phyloP scores from a whole-genome alignment of 2,329 filamentous ascomycete species.

The Blastomyces parvus region DNA sequence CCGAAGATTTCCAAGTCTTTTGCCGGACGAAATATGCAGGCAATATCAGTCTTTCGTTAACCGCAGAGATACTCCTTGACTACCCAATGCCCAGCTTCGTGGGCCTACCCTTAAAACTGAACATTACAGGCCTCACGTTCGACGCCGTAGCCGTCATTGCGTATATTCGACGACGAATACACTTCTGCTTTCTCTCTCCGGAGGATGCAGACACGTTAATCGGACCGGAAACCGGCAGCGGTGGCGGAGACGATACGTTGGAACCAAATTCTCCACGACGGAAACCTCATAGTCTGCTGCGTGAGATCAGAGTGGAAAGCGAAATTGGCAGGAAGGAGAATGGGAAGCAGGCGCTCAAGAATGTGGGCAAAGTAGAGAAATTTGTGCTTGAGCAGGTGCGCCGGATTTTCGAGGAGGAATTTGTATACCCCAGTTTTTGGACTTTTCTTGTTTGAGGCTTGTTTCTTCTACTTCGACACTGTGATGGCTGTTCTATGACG shows the following conservation, averaged over 20 bases:
- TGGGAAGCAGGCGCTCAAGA: slow-evolving; percentile 91
- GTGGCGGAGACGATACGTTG: slow-evolving; percentile 17
- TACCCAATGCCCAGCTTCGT: slow-evolving; percentile 99
- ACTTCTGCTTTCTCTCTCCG: slow-evolving; percentile 89
- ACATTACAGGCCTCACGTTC: slow-evolving; percentile 89
- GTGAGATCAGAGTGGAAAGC: slow-evolving; percentile 92
- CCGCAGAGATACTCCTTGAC: slow-evolving; percentile 89
- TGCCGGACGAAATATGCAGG: slow-evolving; percentile 85
- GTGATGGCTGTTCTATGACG: not conserved
- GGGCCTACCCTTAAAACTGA: slow-evolving; percentile 84
- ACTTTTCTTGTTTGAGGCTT: slow-evolving; percentile 69
- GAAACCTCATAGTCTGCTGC: slow-evolving; percentile 64
- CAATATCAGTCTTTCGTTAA: slow-evolving; percentile 77
- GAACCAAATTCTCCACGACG: slow-evolving; percentile 23
- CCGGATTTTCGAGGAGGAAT: slow-evolving; percentile 95
- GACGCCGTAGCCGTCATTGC: slow-evolving; percentile 90
- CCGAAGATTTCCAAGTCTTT: slow-evolving; percentile 86
- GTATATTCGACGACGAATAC: slow-evolving; percentile 76
- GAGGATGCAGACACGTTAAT: slow-evolving; percentile 77
- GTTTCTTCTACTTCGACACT: not conserved
- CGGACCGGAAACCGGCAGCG: slow-evolving; percentile 27
- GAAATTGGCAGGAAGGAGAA: slow-evolving; percentile 90
- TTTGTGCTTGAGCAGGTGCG: slow-evolving; percentile 95
- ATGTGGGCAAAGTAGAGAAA: slow-evolving; percentile 95
- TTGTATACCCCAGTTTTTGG: slow-evolving; percentile 98